Base-by-base conservation (phyloP, 257 asterid genomes). In the Solanum tacnaense region DNA sequence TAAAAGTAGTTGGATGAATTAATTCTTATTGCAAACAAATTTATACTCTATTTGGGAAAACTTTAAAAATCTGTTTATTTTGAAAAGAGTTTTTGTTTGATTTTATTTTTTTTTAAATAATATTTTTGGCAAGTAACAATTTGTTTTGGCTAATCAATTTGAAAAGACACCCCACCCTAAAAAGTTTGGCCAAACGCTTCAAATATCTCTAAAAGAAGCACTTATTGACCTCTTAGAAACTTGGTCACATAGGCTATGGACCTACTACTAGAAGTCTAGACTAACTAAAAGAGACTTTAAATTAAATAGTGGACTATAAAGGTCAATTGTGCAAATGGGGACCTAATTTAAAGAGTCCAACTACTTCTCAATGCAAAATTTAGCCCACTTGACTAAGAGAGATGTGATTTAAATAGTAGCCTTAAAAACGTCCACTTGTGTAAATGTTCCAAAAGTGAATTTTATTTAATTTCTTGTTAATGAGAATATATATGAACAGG, bases 401-500 rank as follows among this genome's bases (percentile, higher is more conserved):
- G 75, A 1, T 27, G 32, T 68, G 36, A 68, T 68, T 27, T 68
- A 27, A 68, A 68, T 13, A 27, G 36, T 27, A 27, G 36, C 75
- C 35, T 25, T 6, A 27, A 27, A 67, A 68, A 56, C 4, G 75
- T 13, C 10, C 39, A 31, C 4, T 31, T 31, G n/a, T 4, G 4
- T 38, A 31, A 31, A 31, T 32, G 13, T 32, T 6, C n/a, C 78
- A 71, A 16, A 71, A 71, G 41, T 34, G 62, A 52, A 7, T 52
- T 18, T 52, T 16, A 52, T 52, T 52, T 38, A 34, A 34, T 73
- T 20, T 16, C 20, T 70, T 71, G 11, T 56, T 16, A 52, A 16
- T 52, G 62, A 52, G 8, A 52, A 52, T 52, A 52, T 52, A 7
- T 9, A 46, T 60, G 52, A 31, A 78, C 72, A 94, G 98, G 98